Conservation (phyloP, 2,329 filamentous ascomycete genomes). For the Tolypocladium paradoxum region DNA sequence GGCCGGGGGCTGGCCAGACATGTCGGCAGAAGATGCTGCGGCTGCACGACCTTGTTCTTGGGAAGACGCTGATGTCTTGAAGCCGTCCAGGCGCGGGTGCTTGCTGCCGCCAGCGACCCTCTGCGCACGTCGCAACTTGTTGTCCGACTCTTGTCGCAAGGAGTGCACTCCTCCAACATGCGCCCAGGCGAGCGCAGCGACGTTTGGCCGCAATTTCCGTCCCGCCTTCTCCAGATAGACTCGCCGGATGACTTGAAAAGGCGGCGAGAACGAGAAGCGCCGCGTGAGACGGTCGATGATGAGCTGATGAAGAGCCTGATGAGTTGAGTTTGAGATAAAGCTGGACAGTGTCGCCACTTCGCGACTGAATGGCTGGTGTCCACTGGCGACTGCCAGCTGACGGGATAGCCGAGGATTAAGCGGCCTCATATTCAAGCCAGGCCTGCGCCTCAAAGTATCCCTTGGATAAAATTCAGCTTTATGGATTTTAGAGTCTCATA, state of each 20-base stretch:
- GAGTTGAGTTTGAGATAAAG: neutral
- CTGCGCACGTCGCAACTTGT: neutral
- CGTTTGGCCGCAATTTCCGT: neutral
- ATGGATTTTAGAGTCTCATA: no score
- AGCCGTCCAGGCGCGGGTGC: neutral
- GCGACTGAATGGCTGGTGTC: neutral
- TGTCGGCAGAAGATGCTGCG: conserved; percentile 5
- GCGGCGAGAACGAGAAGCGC: neutral
- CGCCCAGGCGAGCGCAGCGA: neutral
- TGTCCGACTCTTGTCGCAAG: neutral
- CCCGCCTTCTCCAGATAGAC: neutral
- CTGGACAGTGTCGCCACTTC: neutral
- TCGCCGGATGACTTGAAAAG: neutral
- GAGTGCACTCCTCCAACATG: neutral
- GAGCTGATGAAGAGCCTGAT: neutral
- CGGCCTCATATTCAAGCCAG: neutral
- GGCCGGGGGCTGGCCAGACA: conserved; percentile 23
- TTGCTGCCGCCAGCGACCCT: neutral
- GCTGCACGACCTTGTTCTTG: neutral
- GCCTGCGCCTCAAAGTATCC: neutral
- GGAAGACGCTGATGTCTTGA: neutral
- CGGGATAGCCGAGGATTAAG: neutral
- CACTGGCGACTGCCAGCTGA: neutral
- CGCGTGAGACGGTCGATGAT: neutral
- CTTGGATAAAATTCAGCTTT: no score